These are phyloP conservation scores for Schizopora paradoxa DNA, from an alignment of 1,284 basidiomycete genomes.

Conservation along the genomic window DNA sequence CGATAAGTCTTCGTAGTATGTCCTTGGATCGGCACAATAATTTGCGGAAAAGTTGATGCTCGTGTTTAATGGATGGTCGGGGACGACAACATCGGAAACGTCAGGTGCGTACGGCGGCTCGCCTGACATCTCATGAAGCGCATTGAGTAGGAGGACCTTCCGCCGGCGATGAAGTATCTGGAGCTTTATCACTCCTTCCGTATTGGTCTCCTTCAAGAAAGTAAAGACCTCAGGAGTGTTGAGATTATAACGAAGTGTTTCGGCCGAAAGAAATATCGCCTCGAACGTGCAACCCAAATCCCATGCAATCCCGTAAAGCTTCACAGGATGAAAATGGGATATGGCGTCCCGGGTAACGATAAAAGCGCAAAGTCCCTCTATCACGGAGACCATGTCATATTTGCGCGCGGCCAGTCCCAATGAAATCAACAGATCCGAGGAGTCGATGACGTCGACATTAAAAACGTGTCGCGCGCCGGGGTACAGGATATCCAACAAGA, in stretches of 20 bases:
- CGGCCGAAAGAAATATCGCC: constrained; percentile 5
- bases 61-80: too few species aligned
- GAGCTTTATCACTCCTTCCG: neutral
- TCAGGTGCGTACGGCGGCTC: too few species aligned
- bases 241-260: neutral
- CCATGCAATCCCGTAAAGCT: constrained; percentile 2
- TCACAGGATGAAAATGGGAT: neutral
- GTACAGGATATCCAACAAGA: constrained; percentile 11
- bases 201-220: neutral
- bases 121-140: too few species aligned
- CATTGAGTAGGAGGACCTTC: neutral
- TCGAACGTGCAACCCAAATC: constrained; percentile 6
- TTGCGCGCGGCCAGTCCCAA: constrained; percentile 4
- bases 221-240: neutral
- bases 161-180: neutral
- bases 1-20: too few species aligned
- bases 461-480: neutral
- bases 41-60: too few species aligned
- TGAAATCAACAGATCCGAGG: neutral
- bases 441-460: neutral
- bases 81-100: too few species aligned
- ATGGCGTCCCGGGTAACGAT: neutral
- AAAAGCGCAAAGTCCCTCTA: neutral
- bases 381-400: constrained; percentile 4
- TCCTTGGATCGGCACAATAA: too few species aligned